Evolutionary conservation across 768 basidiomycete species (phyloP).

Genomic region (Leccinum subtestaceum): DNA sequence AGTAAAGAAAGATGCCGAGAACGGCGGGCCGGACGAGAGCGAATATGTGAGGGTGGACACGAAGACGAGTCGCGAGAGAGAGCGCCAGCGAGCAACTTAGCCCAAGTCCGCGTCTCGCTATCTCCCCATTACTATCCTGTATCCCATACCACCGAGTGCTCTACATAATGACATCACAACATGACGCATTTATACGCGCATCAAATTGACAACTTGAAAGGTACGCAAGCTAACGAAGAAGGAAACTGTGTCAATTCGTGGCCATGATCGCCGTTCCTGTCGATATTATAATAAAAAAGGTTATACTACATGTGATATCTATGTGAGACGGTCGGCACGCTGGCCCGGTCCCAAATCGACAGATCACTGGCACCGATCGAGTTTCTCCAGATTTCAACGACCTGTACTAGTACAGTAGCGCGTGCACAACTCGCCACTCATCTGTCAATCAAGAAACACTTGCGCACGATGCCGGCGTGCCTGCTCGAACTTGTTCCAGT

Average conservation of each 20-base stretch:
- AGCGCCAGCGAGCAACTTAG: conserved; percentile 28
- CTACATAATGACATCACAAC: background rate
- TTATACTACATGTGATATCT: background rate
- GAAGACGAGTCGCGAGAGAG: conserved; percentile 55
- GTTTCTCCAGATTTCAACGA: background rate
- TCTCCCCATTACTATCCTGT: background rate
- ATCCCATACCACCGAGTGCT: conserved; percentile 8
- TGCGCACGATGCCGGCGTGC: background rate
- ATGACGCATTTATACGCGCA: background rate
- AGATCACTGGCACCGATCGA: background rate
- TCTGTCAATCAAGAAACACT: background rate
- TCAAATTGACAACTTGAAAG: background rate
- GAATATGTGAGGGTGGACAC: conserved; percentile 86
- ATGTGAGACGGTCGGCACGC: background rate
- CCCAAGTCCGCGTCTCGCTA: background rate
- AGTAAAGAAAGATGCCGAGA: conserved; percentile 61
- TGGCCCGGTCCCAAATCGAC: background rate
- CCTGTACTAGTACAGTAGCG: background rate
- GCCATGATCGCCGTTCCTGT: background rate
- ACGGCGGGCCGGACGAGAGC: conserved; percentile 48
- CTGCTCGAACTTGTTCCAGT: background rate
- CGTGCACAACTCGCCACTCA: background rate
- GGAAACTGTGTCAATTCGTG: background rate
- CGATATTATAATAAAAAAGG: background rate
- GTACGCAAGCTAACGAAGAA: background rate